Evolutionary conservation across 2,329 filamentous ascomycete species (phyloP), one percentile per base, ranked within the genome.

Genomic region (Boeremia lycopersici): DNA sequence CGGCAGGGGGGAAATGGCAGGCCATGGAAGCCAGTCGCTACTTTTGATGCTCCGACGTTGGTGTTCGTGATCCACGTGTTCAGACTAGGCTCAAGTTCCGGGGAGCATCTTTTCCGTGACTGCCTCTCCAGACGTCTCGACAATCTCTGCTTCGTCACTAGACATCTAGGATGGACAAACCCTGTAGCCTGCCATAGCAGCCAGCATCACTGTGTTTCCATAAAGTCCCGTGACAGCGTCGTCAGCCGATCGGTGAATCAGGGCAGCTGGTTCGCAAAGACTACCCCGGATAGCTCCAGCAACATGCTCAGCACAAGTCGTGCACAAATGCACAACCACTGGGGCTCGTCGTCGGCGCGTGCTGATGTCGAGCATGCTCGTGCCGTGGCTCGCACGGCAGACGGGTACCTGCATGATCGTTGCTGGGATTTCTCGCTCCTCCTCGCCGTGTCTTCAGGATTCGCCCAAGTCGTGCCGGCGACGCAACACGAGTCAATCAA

Each of bases 341-440:
- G n/a, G 5, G 6, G n/a, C 13, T 19, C 26, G 15, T 39, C 26
- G 8, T 31, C 11, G n/a, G 39, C 11, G 2, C n/a, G 4, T 28
- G 12, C 13, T 45, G 23, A 4, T 25, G 12, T 23, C 38, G 19
- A 17, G 40, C 40, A 42, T 19, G 48, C 50, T 50, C 46, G 45
- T 54, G 46, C 45, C 41, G 29, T n/a, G 8, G 31, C 39, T 25
- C 33, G 35, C 46, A 35, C 52, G 29, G 45, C 52, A 49, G 45
- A 49, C 52, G 52, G 52, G 52, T 55, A 55, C 52, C 52, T 55
- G 52, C 52, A 55, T 55, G 52, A 55, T 55, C 52, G 52, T 41
- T 49, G 52, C 52, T 55, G 46, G 52, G 52, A 36, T 55, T 35
- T 17, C 23, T n/a, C 1, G n/a, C 31, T 23, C 19, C 2, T 23